Conservation (phyloP, 2,329 filamentous ascomycete species). For the Aspergillus sp. region DNA sequence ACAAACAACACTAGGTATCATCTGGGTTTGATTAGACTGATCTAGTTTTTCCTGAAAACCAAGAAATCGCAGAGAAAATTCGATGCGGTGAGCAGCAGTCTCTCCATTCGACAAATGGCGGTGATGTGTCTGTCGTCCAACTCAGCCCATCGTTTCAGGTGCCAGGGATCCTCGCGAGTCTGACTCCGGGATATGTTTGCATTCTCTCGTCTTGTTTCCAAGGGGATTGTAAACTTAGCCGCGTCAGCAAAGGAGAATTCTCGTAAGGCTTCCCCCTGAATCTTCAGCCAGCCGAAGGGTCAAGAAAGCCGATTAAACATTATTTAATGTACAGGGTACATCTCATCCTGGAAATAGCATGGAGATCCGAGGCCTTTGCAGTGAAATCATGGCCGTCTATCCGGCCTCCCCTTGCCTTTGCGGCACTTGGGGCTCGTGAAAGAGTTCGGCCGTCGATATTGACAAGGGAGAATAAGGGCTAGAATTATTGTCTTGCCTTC, state of each 20-base stretch:
- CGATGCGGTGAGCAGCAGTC: slow-evolving; percentile 15
- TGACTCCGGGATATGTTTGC: slow-evolving; percentile 1
- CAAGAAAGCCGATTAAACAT: not conserved
- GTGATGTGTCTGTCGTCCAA: slow-evolving; percentile 16
- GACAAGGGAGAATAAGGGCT: not conserved
- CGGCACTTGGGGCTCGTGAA: not conserved
- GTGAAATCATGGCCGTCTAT: not conserved
- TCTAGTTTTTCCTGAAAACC: not conserved
- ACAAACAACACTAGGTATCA: slow-evolving; percentile 3
- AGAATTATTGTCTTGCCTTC: not conserved
- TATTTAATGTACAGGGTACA: not conserved
- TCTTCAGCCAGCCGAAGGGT: not conserved
- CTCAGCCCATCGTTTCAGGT: slow-evolving; percentile 20
- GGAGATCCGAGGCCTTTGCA: not conserved
- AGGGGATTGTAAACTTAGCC: not conserved
- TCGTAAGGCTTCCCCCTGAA: not conserved
- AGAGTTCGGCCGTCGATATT: not conserved
- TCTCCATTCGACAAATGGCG: slow-evolving; percentile 13
- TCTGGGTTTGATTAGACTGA: not conserved
- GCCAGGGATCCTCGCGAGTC: slow-evolving; percentile 6
- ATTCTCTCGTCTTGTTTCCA: not conserved
- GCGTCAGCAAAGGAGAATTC: not conserved
- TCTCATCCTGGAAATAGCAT: not conserved
- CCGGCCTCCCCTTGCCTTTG: not conserved
- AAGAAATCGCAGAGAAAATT: not conserved